Percentiles rank a stretch among this genome's conserved stretches.
These are phyloP conservation scores for Pyrrhoderma noxium DNA, from an alignment of 1,284 basidiomycete species.

Conservation along the genomic window DNA sequence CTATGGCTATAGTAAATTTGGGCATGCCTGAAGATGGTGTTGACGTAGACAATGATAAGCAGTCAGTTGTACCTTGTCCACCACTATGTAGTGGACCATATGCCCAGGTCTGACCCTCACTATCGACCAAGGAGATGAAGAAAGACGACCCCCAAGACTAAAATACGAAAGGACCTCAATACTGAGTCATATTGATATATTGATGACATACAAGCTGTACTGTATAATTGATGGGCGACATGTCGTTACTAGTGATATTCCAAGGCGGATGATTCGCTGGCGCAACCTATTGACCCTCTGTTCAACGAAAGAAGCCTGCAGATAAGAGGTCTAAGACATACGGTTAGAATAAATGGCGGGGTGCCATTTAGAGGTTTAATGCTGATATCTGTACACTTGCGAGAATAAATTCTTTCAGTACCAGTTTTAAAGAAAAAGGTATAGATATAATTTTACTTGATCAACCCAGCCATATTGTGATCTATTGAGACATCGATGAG, in stretches of 20 bases:
- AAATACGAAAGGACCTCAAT: too few species aligned
- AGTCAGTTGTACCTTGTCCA: constrained; percentile 31
- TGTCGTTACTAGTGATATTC: constrained; percentile 41
- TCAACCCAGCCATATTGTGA: constrained; percentile 54
- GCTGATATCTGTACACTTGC: constrained; percentile 47
- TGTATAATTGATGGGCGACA: constrained; percentile 46
- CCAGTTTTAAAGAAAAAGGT: background rate
- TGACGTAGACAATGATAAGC: constrained; percentile 28
- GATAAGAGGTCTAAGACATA: constrained; percentile 21
- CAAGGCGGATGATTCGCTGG: constrained; percentile 54
- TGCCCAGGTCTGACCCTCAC: constrained; percentile 43
- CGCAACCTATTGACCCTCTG: constrained; percentile 34
- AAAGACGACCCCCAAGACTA: constrained; percentile 47
- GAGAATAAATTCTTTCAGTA: background rate
- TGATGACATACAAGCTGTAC: constrained; percentile 34
- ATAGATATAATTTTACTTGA: constrained; percentile 31
- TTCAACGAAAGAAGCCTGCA: background rate
- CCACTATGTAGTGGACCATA: constrained; percentile 49
- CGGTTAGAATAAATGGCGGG: constrained; percentile 51
- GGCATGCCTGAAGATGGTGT: constrained; percentile 18
- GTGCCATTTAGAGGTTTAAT: constrained; percentile 49
- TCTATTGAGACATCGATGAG: background rate
- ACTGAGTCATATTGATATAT: too few species aligned
- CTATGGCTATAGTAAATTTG: constrained; percentile 19
- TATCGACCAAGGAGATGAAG: constrained; percentile 48